phyloP scores from a whole-genome alignment of 768 basidiomycete species.

The Mycena sanguinolenta region DNA sequence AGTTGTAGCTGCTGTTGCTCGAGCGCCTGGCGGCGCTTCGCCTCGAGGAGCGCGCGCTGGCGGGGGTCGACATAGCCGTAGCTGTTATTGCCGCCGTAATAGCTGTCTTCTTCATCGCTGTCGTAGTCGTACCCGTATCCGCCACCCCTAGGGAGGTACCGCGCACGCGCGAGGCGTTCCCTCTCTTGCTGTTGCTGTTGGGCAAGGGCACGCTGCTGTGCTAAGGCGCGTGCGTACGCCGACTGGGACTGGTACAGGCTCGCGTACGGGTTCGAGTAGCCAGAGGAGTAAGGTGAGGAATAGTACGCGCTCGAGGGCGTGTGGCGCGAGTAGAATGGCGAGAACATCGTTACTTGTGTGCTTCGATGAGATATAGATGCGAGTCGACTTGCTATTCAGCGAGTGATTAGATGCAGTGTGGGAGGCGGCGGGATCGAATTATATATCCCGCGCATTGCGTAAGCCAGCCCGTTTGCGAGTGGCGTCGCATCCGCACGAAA shows the following conservation, averaged over 20 bases:
- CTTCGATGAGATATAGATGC: conserved; percentile 26
- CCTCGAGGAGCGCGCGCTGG: conserved; percentile 51
- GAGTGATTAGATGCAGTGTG: conserved; percentile 25
- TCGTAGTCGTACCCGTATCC: conserved; percentile 52
- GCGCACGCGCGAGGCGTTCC: conserved; percentile 50
- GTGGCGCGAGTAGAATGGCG: conserved; percentile 32
- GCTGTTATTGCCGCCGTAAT: too few species aligned
- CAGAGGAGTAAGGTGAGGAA: conserved; percentile 32
- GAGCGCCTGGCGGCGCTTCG: conserved; percentile 43
- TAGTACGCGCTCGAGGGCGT: conserved; percentile 36
- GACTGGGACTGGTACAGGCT: conserved; percentile 44
- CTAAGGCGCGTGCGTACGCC: conserved; percentile 35
- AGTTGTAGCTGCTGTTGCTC: conserved; percentile 44
- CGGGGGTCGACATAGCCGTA: conserved; percentile 43
- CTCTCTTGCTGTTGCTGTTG: conserved; percentile 49
- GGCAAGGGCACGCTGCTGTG: conserved; percentile 38
- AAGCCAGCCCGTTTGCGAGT: too few species aligned
- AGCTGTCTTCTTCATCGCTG: too few species aligned
- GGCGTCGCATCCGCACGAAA: too few species aligned
- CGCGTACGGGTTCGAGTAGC: too few species aligned
- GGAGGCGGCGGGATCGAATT: conserved; percentile 10
- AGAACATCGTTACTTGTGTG: conserved; percentile 31
- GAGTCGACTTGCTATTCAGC: too few species aligned
- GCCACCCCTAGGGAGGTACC: conserved; percentile 59
- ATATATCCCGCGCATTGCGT: conserved; percentile 37